Evolutionary conservation across 2,329 filamentous ascomycete genomes (phyloP), one percentile per base, ranked within the genome.

Genomic region (Microsporum canis): DNA sequence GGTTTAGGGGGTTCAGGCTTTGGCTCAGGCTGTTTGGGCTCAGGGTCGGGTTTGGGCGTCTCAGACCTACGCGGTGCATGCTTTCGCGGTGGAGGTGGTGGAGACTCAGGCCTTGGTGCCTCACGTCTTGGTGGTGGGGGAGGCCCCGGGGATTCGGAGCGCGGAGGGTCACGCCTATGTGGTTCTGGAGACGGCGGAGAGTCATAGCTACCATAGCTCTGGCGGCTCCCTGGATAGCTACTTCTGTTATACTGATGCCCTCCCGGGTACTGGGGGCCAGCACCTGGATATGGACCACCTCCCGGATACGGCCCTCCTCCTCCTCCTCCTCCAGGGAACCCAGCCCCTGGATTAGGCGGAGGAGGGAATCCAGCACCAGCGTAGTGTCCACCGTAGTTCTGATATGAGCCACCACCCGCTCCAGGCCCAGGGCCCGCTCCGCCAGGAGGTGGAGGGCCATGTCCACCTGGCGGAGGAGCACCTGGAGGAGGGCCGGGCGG

Each of bases 221-320:
- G 63, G 62, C 7, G 56, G 38, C 49, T 53, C 33, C 49, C 49
- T 27, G 59, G 36, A 41, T 57, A 51, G 29, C 53, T 34, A 43
- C 45, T 59, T n/a, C 56, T 36, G 34, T 64, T 51, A 59, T 64
- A 64, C 31, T 63, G 61, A 36, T 63, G 57, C 12, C 63, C 60
- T 23, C 63, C 63, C 4, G 63, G 60, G 23, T 70, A 68, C 61
- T 73, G 72, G 62, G 73, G 70, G 36, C 73, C 72, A 41, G 67
- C 60, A 53, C 49, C 49, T 5, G 49, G 49, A 34, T 53, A 53
- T 31, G 49, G 49, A 34, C 49, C 49, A 14, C 27, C 29, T 2
- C 49, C 49, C 61, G 60, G 64, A 60, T 64, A 60, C 8, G 60
- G 59, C 2, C 62, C 61, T 33, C 61, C 43, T 29, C 65, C 69